Evolutionary conservation across 1,284 basidiomycete species (phyloP), one percentile per base, ranked within the genome.

Genomic region (Somion occarium): DNA sequence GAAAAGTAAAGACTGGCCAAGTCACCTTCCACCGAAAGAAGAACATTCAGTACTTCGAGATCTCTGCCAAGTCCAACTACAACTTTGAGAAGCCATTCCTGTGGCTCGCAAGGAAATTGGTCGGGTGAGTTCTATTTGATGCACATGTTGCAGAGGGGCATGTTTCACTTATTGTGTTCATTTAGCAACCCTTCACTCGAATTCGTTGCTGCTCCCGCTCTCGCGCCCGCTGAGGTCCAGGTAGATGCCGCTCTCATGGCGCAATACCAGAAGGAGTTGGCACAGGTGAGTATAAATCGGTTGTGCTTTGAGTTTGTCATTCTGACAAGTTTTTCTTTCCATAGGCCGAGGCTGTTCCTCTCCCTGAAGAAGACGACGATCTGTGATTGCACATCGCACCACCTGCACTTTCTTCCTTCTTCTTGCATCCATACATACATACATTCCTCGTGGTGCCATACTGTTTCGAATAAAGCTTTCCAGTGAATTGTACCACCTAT

Each of bases 1-100:
- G 97, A 61, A 99, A 99, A 83, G 97, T 99, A 61, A 99, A 99
- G 83, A 99, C 96, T 38, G 92, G 91, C 51, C 87, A 90, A 51
- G 96, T 99, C 55, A 99, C 97, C 53, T 99, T 99, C 90, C 97
- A 99, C 82, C 84, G 97, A 69, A 99, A 99, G 91, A 99, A 99
- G 85, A 98, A 97, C 78, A 83, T 99, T 54, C 97, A 99, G 72
- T 99, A 99, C 82, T 99, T 96, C 70, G 97, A 99, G 69, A 99
- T 99, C 66, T 98, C 95, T 3, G 97, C 97, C 58, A 99, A 99
- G 76, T 98, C 93, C 49, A 99, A 99, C 83, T 99, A 99, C 77
- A 99, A 99, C 82, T 99, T 99, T 68, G 97, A 99, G 77, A 98
- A 99, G 75, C 97, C 97, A 46, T 99, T 99, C 93, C 83, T 99